Base-by-base conservation (phyloP, 257 asterid genomes). In the Scutellaria minor region DNA sequence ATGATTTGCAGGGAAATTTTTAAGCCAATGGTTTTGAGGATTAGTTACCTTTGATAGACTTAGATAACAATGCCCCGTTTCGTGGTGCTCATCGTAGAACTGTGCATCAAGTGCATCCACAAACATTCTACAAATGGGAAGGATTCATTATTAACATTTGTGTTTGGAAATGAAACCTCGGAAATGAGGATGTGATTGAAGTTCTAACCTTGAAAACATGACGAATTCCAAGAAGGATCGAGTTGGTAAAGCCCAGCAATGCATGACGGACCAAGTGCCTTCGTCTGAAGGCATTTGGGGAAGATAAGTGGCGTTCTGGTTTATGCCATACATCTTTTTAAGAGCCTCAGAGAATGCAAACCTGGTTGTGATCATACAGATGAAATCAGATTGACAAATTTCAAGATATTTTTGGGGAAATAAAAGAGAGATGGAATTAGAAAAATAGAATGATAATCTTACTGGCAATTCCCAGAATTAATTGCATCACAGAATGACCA, bases 401-500 rank as follows among this genome's bases (percentile, higher is more conserved):
- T 27, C 67, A 59, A 24, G 50, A 57, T 58, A 40, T 31, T 58
- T 50, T 2, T 31, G 37, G 37, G 37, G 3, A 2, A 31, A 31
- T 31, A 31, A 31, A 31, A 31, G 35, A 37, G 7, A 9, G 0
- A 18, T 18, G 54, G 10, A 45, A 15, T 8, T 3, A 70, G 6
- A 3, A 71, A 47, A 52, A 64, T 14, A 5, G 10, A 52, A 20
- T 13, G 64, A 45, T 9, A 15, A 79, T 46, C 98, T 83, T 84
- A 93, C 97, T 68, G 81, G 92, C 97, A 93, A 75, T 91, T 91
- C 74, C 97, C 98, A 27, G 96, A 90, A 76, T 89, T 93, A 72
- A 89, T 60, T 71, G 92, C 80, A 78, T 93, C 96, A 79, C 97
- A 93, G 77, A 91, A 93, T 27, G 97, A 85, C 98, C 97, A 93